phyloP scores from a whole-genome alignment of 768 basidiomycete species.

The Butyriboletus loyo region DNA sequence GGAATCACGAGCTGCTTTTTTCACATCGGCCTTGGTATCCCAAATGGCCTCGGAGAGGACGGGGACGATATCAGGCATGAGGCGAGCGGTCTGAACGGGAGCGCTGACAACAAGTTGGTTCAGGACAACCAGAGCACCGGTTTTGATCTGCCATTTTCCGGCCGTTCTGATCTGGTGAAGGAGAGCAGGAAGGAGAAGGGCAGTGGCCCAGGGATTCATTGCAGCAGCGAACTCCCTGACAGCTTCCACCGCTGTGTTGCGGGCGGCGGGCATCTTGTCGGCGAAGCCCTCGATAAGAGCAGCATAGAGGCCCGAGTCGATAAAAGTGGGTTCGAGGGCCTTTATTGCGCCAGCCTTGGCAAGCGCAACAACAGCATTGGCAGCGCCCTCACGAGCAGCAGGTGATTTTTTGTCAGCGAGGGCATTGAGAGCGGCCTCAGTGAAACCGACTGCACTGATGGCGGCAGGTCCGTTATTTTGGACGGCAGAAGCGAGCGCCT shows the following conservation, averaged over 20 bases:
- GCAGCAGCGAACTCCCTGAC: slow-evolving; percentile 69
- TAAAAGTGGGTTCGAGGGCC: slow-evolving; percentile 85
- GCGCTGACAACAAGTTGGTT: slow-evolving; percentile 86
- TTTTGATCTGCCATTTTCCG: slow-evolving; percentile 98
- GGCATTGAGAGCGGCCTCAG: slow-evolving; percentile 74
- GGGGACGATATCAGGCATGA: slow-evolving; percentile 94
- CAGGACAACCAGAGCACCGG: slow-evolving; percentile 75
- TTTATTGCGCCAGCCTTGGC: slow-evolving; percentile 68
- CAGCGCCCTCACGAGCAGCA: slow-evolving; percentile 86
- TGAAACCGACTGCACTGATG: slow-evolving; percentile 67
- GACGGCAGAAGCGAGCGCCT: slow-evolving; percentile 64
- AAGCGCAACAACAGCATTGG: slow-evolving; percentile 63
- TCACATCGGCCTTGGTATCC: slow-evolving; percentile 98
- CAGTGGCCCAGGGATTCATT: slow-evolving; percentile 88
- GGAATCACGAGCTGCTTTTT: slow-evolving; percentile 95
- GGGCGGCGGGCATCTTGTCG: slow-evolving; percentile 90
- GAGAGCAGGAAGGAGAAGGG: slow-evolving; percentile 79
- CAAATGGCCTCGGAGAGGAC: slow-evolving; percentile 94
- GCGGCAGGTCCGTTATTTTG: slow-evolving; percentile 84
- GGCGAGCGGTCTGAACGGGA: slow-evolving; percentile 77
- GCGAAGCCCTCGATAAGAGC: slow-evolving; percentile 89
- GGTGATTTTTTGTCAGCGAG: slow-evolving; percentile 95
- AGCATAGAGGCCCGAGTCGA: slow-evolving; percentile 82
- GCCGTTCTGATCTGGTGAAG: slow-evolving; percentile 93
- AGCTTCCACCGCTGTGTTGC: slow-evolving; percentile 81